phyloP scores from a whole-genome alignment of 192 early-diverging fungal genomes.

The Cladochytrium replicatum region DNA sequence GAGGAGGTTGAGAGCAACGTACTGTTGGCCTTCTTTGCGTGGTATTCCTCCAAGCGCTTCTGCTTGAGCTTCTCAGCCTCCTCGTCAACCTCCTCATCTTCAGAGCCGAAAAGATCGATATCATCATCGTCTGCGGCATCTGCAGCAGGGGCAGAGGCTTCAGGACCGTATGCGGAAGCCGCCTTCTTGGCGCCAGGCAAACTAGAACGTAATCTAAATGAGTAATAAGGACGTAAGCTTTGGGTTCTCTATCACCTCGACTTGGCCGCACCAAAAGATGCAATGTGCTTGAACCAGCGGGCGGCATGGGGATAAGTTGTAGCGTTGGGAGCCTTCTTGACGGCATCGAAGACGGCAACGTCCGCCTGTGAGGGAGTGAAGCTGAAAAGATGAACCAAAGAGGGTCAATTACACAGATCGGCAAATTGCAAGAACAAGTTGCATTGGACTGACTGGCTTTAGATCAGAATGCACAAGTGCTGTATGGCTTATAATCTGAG shows the following conservation, averaged over 20 bases:
- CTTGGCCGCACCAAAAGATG: slow-evolving; percentile 18
- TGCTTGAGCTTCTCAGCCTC: slow-evolving; percentile 82
- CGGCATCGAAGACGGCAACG: slow-evolving; percentile 72
- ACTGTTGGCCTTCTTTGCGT: slow-evolving; percentile 77
- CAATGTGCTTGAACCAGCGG: slow-evolving; percentile 95
- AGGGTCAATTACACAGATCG: slow-evolving; percentile 2
- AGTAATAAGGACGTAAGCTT: background rate
- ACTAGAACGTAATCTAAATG: slow-evolving; percentile 7
- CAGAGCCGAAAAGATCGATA: slow-evolving; percentile 91
- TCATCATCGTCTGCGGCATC: slow-evolving; percentile 85
- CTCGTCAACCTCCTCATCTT: slow-evolving; percentile 86
- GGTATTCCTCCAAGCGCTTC: slow-evolving; percentile 82
- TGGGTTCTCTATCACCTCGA: background rate
- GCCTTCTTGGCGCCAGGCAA: slow-evolving; percentile 43
- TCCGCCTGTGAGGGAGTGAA: slow-evolving; percentile 65
- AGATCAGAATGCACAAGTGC: slow-evolving; percentile 1
- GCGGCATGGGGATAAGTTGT: slow-evolving; percentile 73
- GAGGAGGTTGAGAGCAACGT: too few species aligned
- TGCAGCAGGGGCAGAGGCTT: slow-evolving; percentile 38
- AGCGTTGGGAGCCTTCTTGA: slow-evolving; percentile 63
- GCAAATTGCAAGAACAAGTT: background rate
- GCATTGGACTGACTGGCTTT: background rate
- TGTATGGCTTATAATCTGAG: slow-evolving; percentile 11
- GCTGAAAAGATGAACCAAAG: slow-evolving; percentile 17
- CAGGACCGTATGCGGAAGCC: slow-evolving; percentile 27